Percentiles rank a stretch among this genome's conserved stretches.
Evolutionary conservation across 73 alveolate species (phyloP).

Genomic region (Paramecium octaurelia): DNA sequence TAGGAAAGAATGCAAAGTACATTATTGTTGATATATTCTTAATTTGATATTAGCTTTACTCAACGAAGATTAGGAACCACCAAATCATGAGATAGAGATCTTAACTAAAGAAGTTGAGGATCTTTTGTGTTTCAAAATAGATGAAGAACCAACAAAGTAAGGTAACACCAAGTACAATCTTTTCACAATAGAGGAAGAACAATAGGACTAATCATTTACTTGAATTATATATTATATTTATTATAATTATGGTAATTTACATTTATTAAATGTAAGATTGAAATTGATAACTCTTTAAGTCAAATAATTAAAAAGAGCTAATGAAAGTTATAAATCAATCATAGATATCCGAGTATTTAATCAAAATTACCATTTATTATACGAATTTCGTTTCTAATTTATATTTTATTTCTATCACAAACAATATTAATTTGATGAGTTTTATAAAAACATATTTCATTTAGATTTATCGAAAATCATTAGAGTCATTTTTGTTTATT

Average conservation of each 20-base stretch:
- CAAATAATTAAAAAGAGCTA: background rate
- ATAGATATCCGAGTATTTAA: background rate
- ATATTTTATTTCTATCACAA: background rate
- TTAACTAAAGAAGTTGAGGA: background rate
- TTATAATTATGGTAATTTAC: background rate
- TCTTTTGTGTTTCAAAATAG: background rate
- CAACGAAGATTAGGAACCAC: background rate
- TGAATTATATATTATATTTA: background rate
- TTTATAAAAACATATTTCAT: too few species aligned
- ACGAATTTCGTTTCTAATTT: background rate
- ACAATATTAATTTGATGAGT: too few species aligned
- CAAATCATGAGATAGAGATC: background rate
- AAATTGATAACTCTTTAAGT: too few species aligned
- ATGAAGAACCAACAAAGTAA: background rate
- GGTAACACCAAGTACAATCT: background rate
- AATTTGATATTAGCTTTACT: background rate
- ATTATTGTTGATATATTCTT: background rate
- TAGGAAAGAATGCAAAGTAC: conserved; percentile 6
- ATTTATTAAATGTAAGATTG: background rate
- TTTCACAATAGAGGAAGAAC: background rate
- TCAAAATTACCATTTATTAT: background rate
- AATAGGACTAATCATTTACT: background rate
- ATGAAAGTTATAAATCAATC: background rate
- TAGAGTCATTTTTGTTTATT: background rate
- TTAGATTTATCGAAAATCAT: background rate